Conservation (phyloP, 78 protist species). For the Dictyostelium capitatum region DNA sequence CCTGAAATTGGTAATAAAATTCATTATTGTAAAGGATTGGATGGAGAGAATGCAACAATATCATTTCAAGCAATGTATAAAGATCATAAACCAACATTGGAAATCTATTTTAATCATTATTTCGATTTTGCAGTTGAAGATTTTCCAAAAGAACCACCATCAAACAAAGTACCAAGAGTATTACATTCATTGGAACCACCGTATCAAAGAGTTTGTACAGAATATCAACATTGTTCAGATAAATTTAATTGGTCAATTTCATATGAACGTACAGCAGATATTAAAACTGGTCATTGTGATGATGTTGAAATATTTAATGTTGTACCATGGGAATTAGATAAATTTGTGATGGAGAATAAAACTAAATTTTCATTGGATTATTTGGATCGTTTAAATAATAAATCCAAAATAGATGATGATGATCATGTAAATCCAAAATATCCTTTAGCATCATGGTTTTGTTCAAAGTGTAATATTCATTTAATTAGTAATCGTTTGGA, state of each 20-base stretch:
- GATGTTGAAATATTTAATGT: constrained; percentile 7
- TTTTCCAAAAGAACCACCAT: background rate
- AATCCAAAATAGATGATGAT: background rate
- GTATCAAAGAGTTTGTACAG: background rate
- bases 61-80: background rate
- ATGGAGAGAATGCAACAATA: background rate
- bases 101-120: constrained; percentile 11
- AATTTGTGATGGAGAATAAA: constrained; percentile 12
- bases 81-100: background rate
- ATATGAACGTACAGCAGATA: constrained; percentile 1
- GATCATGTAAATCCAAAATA: background rate
- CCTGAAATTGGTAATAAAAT: constrained; percentile 1
- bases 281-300: background rate
- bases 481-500: background rate
- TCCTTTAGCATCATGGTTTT: constrained; percentile 14
- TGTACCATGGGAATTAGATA: constrained; percentile 20
- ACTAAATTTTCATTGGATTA: background rate
- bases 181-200: constrained; percentile 5
- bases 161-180: background rate
- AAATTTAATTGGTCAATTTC: constrained; percentile 30
- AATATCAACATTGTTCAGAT: background rate
- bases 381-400: too few species aligned
- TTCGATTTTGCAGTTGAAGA: background rate
- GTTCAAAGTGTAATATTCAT: constrained; percentile 3
- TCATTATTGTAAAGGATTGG: background rate